Conservation (phyloP, 129 eudicot genomes). For the Escallonia rubra region DNA sequence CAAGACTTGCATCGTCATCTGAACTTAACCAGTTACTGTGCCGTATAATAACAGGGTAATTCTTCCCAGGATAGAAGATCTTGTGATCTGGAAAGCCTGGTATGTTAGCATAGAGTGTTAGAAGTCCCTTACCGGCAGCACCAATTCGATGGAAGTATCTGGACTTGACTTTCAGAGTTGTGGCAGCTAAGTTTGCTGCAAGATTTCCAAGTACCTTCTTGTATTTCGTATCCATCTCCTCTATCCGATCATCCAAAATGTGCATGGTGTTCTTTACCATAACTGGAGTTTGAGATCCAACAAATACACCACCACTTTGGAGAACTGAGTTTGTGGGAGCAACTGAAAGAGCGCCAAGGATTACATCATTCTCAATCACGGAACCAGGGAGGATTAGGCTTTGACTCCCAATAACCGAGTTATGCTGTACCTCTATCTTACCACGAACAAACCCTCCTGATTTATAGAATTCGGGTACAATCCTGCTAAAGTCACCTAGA, state of each 20-base stretch:
- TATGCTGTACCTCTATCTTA: slow-evolving; percentile 22
- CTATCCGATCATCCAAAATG: slow-evolving; percentile 31
- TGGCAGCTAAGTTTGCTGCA: slow-evolving; percentile 53
- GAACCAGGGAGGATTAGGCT: slow-evolving; percentile 42
- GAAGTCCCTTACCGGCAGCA: slow-evolving; percentile 45
- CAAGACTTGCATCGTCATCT: slow-evolving; percentile 56
- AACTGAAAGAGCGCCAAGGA: slow-evolving; percentile 51
- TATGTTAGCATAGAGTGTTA: slow-evolving; percentile 30
- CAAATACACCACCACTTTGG: slow-evolving; percentile 38
- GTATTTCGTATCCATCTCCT: slow-evolving; percentile 35
- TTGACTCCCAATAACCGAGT: slow-evolving; percentile 40
- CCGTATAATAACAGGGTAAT: slow-evolving; percentile 36
- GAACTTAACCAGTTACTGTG: slow-evolving; percentile 59
- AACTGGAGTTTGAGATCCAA: slow-evolving; percentile 40
- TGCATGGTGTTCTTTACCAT: slow-evolving; percentile 33
- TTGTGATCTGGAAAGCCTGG: slow-evolving; percentile 34
- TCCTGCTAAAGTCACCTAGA: slow-evolving; percentile 42
- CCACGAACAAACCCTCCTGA: slow-evolving; percentile 28
- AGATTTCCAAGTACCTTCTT: slow-evolving; percentile 50
- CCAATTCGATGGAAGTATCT: slow-evolving; percentile 63
- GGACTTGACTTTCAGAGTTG: slow-evolving; percentile 43
- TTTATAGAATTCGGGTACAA: slow-evolving; percentile 26
- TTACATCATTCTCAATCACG: slow-evolving; percentile 25
- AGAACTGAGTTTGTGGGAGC: slow-evolving; percentile 43
- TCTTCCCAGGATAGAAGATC: slow-evolving; percentile 37